Evolutionary conservation across 306 rosid species (phyloP), one percentile per base, ranked within the genome.

Genomic region (Lotus japonicus): DNA sequence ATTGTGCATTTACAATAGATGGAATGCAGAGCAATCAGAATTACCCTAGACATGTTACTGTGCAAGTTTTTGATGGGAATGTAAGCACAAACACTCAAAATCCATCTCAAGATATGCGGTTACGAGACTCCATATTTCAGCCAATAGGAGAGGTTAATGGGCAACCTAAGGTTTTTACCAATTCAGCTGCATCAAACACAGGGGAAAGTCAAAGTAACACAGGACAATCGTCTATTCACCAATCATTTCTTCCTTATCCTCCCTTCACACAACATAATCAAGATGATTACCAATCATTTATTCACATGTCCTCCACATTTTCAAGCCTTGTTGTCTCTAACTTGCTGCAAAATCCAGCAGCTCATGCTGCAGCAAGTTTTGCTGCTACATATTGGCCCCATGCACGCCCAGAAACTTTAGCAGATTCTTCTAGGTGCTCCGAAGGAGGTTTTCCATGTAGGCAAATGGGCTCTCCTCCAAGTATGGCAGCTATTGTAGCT

Each of bases 301-400:
- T 83, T 21, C 85, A 82, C 41, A 61, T 77, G 77, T 85, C 91
- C 62, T 75, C 98, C 33, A 28, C 95, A 61, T 89, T 87, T 83
- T 84, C 95, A 10, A 85, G 78, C 68, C 89, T 81, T 35, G 21
- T 85, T 59, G 80, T 83, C 70, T 87, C 98, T 23, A 79, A 86
- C 41, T 84, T 92, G 85, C 63, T 85, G 71, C 98, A 89, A 74
- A 89, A 92, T 61, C 96, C 95, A 26, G 92, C 89, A 49, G 92
- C 96, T 15, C 96, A 92, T 75, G 90, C 96, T 28, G 83, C 91
- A 33, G 95, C 98, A 38, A 92, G 90, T 79, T 77, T 85, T 72
- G 82, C 92, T 36, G 87, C 95, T 73, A 50, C 95, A 38, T 85
- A 74, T 73, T 89, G 96, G 96, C 98, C 96, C 58, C 72, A 72